Base-by-base conservation (phyloP, 176 grass and related monocot genomes). In the Thalia dealbata region DNA sequence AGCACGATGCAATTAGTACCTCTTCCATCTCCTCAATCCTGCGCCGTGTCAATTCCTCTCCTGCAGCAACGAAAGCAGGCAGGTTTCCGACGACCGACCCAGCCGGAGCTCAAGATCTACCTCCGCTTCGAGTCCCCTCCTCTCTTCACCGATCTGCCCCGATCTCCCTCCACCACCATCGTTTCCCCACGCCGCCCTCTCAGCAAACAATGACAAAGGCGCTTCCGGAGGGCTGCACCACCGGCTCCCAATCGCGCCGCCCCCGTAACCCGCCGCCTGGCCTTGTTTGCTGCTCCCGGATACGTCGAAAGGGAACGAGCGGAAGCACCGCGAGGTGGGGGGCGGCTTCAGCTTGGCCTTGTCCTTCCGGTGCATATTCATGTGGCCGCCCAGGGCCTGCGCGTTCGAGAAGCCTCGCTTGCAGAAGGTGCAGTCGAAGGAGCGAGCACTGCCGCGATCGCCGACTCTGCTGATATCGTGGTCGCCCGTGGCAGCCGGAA, bases 361-460 rank as follows among this genome's bases (percentile, higher is more conserved):
- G 64, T 80, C 83, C 14, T 75, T 80, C 64, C 87, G 80, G 78
- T 93, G 90, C 35, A 89, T 81, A 82, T 93, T 93, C 90, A 93
- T 93, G 81, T 93, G 90, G 10, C 90, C 90, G 42, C 90, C 86
- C 14, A 93, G 82, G 12, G 90, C 90, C 78, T 93, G 90, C 52
- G 90, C 86, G 69, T 87, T 90, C 21, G 84, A 83, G 80, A 95
- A 95, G 9, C 91, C 91, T 67, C 91, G 78, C 82, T 66, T 85
- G 87, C 91, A 95, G 79, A 83, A 95, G 43, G 74, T 76, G 74
- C 91, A 95, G 69, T 90, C 87, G 84, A 90, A 90, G 68, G 80
- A 81, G 78, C 50, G 1, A 1, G 54, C 54, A 16, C 54, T 0
- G 54, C 19, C 18, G 3, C 54, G 54, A 58, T 58, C 6, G 54